Conservation (phyloP, 805 yeast species). For the Ogataea methylovora region DNA sequence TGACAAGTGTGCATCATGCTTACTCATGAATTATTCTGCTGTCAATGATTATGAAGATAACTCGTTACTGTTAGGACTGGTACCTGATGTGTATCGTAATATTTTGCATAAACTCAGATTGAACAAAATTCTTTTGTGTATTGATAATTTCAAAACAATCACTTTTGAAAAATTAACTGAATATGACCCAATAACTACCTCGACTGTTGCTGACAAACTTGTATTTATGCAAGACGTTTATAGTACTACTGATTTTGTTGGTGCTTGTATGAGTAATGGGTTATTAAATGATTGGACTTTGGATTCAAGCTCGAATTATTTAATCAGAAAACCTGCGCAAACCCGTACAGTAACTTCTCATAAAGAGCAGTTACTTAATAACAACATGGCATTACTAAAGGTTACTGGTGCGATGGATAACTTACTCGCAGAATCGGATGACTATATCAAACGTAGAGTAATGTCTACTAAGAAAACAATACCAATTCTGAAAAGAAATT, state of each 20-base stretch:
- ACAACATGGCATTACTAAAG: too few relatives aligned
- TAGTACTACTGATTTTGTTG: neutral
- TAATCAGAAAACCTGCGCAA: too few relatives aligned
- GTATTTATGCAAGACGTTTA: neutral
- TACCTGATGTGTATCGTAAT: conserved; percentile 3
- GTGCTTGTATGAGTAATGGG: neutral
- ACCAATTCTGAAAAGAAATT: neutral
- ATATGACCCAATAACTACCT: neutral
- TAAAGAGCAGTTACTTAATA: too few relatives aligned
- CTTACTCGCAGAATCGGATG: too few relatives aligned
- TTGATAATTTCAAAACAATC: conserved; percentile 4
- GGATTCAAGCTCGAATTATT: too few relatives aligned
- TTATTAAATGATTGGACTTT: neutral
- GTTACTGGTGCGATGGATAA: too few relatives aligned
- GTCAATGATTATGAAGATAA: neutral
- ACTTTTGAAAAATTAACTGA: neutral
- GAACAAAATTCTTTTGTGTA: conserved; percentile 3
- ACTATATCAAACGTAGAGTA: too few relatives aligned
- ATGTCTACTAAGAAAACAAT: neutral
- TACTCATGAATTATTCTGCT: too few relatives aligned
- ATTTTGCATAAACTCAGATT: conserved; percentile 7
- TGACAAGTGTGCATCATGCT: conserved; percentile 1
- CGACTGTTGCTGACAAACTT: neutral
- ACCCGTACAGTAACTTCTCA: too few relatives aligned
- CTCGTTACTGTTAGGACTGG: neutral